Evolutionary conservation across 805 yeast species (phyloP), one percentile per base, ranked within the genome.

Genomic region (Yarrowia yakushimensis): DNA sequence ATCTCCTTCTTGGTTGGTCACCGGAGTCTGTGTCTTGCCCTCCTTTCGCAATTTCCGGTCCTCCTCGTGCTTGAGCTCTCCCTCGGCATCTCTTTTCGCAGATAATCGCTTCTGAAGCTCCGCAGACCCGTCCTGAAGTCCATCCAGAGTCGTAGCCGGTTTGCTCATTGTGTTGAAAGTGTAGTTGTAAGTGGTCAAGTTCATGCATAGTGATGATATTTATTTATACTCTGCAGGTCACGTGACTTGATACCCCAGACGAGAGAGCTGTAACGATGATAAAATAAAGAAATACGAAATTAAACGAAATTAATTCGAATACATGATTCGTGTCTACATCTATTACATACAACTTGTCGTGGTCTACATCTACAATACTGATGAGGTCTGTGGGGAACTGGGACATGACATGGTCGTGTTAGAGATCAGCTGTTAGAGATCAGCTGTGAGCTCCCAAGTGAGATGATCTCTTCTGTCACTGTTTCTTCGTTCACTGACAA

Each of bases 1-100:
- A 11, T 73, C 64, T 27, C 61, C 61, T 7, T 55, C 61, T n/a
- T 55, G 61, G 48, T 55, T 55, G 20, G 48, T 39, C 1, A 39
- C 39, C 1, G 61, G 61, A 0, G 48, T 31, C 30, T 55, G 61
- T 4, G 20, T 17, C 15, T 55, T 55, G 1, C 46, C 48, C 15
- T 28, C 48, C 13, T 55, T 55, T 13, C 48, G 20, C 39, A 55
- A 17, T 15, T 55, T 31, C 4, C 59, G 61, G 25, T 55, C 61
- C 27, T 55, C 48, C 10, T 55, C 48, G 15, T 55, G 61, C 10
- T 55, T 55, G 37, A 41, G 59, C 33, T 52, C 59, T n/a, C 59
- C 59, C 13, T 52, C 61, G 5, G 48, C 61, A n/a, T 55, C 61
- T 12, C 61, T 15, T 41, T 55, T 41, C 0, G 48, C 48, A 2